Evolutionary conservation across 306 rosid genomes (phyloP).

Genomic region (Trichosanthes truncata): DNA sequence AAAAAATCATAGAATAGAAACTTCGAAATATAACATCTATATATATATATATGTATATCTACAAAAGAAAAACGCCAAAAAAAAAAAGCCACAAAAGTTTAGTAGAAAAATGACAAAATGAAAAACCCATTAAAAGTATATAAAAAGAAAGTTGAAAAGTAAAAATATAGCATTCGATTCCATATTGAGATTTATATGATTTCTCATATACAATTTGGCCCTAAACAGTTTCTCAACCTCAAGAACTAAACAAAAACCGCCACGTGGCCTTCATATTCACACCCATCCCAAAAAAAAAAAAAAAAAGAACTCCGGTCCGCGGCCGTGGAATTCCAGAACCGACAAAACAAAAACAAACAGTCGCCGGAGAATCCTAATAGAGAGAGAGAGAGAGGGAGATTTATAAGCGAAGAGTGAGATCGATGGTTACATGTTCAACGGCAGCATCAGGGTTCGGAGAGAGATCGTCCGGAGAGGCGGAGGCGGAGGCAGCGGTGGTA

Average conservation of each 20-base stretch:
- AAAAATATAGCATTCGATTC: not conserved
- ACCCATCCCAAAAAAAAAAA: not conserved
- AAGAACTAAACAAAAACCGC: not conserved
- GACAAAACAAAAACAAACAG: not conserved
- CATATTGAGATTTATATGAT: not conserved
- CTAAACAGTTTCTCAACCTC: not conserved
- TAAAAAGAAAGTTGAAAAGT: not conserved
- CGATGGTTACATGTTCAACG: constrained; percentile 26
- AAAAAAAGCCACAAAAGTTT: not conserved
- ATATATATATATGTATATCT: not conserved
- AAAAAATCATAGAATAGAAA: not conserved
- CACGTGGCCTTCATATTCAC: constrained; percentile 5
- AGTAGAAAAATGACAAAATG: not conserved
- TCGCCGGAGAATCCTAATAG: not conserved
- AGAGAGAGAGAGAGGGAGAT: not conserved
- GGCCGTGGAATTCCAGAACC: not conserved
- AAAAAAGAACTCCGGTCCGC: not conserved
- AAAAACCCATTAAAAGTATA: not conserved
- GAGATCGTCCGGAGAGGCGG: not conserved
- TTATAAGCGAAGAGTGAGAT: constrained; percentile 51
- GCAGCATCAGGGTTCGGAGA: constrained; percentile 11
- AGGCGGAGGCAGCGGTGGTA: not conserved
- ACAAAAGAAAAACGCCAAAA: not conserved
- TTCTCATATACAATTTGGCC: not conserved
- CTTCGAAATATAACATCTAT: not conserved